Conservation (phyloP, 2,329 filamentous ascomycete genomes). For the Mariannaea elegans region DNA sequence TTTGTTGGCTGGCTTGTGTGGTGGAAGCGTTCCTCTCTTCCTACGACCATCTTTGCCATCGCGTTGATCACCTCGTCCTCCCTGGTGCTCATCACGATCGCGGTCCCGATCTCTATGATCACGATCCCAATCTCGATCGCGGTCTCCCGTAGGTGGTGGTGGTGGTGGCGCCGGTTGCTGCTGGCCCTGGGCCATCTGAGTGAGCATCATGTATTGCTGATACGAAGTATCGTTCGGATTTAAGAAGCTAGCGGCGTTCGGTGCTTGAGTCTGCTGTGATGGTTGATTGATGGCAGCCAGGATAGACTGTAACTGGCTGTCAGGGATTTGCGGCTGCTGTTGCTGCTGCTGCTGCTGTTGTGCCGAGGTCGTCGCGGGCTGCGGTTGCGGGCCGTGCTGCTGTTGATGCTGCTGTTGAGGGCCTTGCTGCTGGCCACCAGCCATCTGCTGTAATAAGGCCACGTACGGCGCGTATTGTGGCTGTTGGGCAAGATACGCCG, state of each 20-base stretch:
- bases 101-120: conserved; percentile 42
- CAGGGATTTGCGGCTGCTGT: conserved; percentile 44
- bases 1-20: conserved; percentile 59
- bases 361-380: too few relatives aligned
- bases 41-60: conserved; percentile 51
- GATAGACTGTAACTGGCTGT: conserved; percentile 55
- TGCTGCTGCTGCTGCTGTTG: conserved; percentile 24
- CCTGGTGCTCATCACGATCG: conserved; percentile 46
- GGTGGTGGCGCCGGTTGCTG: conserved; percentile 37
- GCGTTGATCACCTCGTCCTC: conserved; percentile 43
- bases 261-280: conserved; percentile 35
- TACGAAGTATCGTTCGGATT: conserved; percentile 52
- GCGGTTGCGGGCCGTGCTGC: too few relatives aligned
- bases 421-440: conserved; percentile 42
- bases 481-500: conserved; percentile 53
- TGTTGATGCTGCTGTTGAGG: conserved; percentile 32
- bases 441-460: conserved; percentile 53
- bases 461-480: conserved; percentile 53
- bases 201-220: conserved; percentile 51
- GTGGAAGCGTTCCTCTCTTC: conserved; percentile 51
- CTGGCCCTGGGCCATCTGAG: conserved; percentile 49
- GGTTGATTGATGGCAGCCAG: conserved; percentile 53
- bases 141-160: conserved; percentile 33
- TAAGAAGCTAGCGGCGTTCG: conserved; percentile 38
- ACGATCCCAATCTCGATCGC: conserved; percentile 47